Base-by-base conservation (phyloP, 305 asterid species). In the Ilex paraguariensis region DNA sequence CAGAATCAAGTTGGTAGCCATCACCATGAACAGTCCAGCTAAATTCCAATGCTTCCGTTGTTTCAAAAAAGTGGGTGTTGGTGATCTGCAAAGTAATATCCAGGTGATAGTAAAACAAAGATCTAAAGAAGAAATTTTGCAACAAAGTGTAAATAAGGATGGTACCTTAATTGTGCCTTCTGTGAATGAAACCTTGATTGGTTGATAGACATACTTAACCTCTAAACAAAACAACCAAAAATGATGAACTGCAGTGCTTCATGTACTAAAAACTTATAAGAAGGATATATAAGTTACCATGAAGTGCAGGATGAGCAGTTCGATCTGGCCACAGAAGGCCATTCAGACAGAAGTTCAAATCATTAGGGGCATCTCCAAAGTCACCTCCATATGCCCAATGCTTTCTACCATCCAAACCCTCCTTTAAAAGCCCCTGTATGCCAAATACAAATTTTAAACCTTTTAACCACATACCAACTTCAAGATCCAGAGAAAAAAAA, bases 321-420 rank as follows among this genome's bases (percentile, higher is more conserved):
- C 99, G 91, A 76, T 93, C 95, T 13, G 99, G 97, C 95, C 95
- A 90, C 64, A 78, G 59, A 17, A 93, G 63, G 64, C 99, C 99
- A 74, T 93, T 93, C 55, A 93, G 84, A 67, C 99, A 93, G 71
- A 90, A 93, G 82, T 90, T 93, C 48, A 73, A 84, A 80, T 93
- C 99, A 61, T 90, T 90, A 54, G 97, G 97, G 61, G 51, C 69
- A 77, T 93, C 99, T 66, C 96, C 96, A 71, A 93, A 93, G 79
- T 93, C 95, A 30, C 99, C 99, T 65, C 99, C 99, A 74, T 90
- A 90, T 48, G 97, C 99, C 99, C 99, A 93, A 63, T 80, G 87
- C 71, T 87, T 90, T 50, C 57, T 74, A 65, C 97, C 92, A 68
- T 82, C 82, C 56, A 73, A 56, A 54, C 89, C 85, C 73, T 82